A percentile compares a stretch with the other conserved stretches of the same genome.
Evolutionary conservation across 305 asterid species (phyloP).

Genomic region (Withania somnifera): DNA sequence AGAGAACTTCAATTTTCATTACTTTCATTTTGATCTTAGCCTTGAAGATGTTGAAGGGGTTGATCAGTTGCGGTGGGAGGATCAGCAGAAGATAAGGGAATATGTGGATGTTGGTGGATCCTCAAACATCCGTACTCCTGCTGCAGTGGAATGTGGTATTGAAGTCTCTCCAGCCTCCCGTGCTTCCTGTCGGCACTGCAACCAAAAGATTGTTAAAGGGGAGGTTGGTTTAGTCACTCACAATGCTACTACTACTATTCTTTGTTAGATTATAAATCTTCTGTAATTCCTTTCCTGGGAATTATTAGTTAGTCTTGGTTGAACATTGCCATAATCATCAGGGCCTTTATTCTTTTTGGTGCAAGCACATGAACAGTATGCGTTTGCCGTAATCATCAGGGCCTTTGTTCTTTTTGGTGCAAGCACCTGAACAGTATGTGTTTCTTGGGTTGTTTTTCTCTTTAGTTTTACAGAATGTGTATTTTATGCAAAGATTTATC

Average conservation of each 20-base stretch:
- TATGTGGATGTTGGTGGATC: slow-evolving; percentile 35
- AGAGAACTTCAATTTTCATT: not conserved
- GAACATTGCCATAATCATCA: not conserved
- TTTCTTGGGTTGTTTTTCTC: not conserved
- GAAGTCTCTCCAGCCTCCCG: slow-evolving; percentile 78
- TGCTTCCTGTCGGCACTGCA: slow-evolving; percentile 71
- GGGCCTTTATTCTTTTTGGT: not conserved
- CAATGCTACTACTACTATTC: not conserved
- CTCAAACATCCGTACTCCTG: slow-evolving; percentile 27
- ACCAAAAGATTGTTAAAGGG: slow-evolving; percentile 64
- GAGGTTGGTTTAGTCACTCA: slow-evolving; percentile 35
- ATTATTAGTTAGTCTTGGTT: not conserved
- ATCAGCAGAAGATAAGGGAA: slow-evolving; percentile 73
- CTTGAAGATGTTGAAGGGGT: slow-evolving; percentile 83
- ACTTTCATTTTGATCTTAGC: slow-evolving; percentile 27
- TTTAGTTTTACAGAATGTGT: not conserved
- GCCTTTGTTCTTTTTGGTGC: not conserved
- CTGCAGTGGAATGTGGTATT: slow-evolving; percentile 35
- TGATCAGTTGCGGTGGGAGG: slow-evolving; percentile 92
- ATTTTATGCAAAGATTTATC: not conserved
- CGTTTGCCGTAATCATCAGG: not conserved
- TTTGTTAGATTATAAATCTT: not conserved
- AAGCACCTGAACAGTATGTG: not conserved
- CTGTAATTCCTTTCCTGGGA: not conserved
- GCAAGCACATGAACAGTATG: not conserved